A percentile compares a stretch with the other conserved stretches of the same genome.
Conservation (phyloP, 2,329 filamentous ascomycete species). For the Escovopsis sp. region DNA sequence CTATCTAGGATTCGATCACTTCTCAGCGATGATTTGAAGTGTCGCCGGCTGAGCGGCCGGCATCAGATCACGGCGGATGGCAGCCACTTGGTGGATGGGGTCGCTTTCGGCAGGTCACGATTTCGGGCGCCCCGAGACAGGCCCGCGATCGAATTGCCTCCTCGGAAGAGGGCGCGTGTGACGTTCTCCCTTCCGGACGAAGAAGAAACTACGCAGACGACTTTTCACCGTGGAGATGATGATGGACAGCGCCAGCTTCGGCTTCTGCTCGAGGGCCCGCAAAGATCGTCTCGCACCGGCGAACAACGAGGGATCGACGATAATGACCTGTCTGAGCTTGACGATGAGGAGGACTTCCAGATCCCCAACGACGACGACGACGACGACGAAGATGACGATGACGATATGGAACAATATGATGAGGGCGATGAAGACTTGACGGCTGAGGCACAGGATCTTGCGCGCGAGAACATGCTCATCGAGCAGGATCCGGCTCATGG, state of each 20-base stretch:
- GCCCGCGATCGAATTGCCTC: conserved; percentile 55
- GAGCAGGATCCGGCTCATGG: not conserved
- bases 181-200: conserved; percentile 23
- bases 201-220: conserved; percentile 14
- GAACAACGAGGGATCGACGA: conserved; percentile 2
- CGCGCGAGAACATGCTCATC: not conserved
- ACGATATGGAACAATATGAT: conserved; percentile 3
- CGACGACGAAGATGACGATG: conserved; percentile 9
- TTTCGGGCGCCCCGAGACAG: conserved; percentile 43
- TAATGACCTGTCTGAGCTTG: conserved; percentile 7
- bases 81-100: conserved; percentile 67
- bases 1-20: conserved; percentile 57
- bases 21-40: conserved; percentile 56
- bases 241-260: conserved; percentile 19
- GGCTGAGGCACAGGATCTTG: not conserved
- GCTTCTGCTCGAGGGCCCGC: not conserved
- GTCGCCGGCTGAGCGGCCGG: conserved; percentile 58
- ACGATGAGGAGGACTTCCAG: conserved; percentile 10
- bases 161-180: conserved; percentile 51
- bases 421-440: conserved; percentile 1
- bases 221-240: conserved; percentile 19
- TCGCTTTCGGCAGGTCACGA: conserved; percentile 66
- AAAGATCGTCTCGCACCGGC: not conserved
- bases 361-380: conserved; percentile 5
- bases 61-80: conserved; percentile 69